Evolutionary conservation across 2,329 filamentous ascomycete genomes (phyloP).

Genomic region (Leptographium flavum): DNA sequence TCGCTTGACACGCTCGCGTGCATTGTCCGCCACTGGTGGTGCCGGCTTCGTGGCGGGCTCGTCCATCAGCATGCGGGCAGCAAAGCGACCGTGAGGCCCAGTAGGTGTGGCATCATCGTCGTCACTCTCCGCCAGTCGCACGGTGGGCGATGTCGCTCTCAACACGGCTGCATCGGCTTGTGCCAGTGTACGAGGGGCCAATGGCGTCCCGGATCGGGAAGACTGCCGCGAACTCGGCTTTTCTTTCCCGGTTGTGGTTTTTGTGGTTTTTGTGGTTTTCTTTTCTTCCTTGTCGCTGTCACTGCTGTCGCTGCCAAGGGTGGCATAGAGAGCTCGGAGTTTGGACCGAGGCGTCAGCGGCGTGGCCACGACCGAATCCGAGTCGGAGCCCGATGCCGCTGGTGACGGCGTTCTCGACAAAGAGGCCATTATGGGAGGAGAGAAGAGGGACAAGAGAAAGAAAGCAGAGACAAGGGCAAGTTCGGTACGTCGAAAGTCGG

Average conservation of each 20-base stretch:
- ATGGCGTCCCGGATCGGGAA: background rate
- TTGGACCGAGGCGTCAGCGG: slow-evolving; percentile 40
- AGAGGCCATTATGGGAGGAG: slow-evolving; percentile 4
- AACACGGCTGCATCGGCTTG: background rate
- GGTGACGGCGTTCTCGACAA: slow-evolving; percentile 12
- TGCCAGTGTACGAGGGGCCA: background rate
- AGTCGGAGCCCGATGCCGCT: slow-evolving; percentile 27
- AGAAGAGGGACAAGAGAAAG: background rate
- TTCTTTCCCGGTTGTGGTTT: background rate
- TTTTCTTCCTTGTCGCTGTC: background rate
- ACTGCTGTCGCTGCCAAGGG: slow-evolving; percentile 2
- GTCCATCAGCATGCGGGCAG: slow-evolving; percentile 44
- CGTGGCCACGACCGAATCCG: slow-evolving; percentile 26
- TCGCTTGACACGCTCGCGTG: slow-evolving; percentile 28
- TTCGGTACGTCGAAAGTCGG: too few relatives aligned
- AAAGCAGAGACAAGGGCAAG: background rate
- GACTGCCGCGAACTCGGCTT: background rate
- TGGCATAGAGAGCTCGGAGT: slow-evolving; percentile 29
- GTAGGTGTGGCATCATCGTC: slow-evolving; percentile 26
- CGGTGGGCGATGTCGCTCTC: slow-evolving; percentile 1
- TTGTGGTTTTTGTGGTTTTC: background rate
- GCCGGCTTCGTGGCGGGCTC: background rate
- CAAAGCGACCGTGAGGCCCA: slow-evolving; percentile 48
- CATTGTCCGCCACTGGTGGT: slow-evolving; percentile 16
- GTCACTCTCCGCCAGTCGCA: slow-evolving; percentile 15